These are phyloP conservation scores for Edaphochlamys debaryana DNA, from an alignment of 139 green algal species.

Conservation along the genomic window DNA sequence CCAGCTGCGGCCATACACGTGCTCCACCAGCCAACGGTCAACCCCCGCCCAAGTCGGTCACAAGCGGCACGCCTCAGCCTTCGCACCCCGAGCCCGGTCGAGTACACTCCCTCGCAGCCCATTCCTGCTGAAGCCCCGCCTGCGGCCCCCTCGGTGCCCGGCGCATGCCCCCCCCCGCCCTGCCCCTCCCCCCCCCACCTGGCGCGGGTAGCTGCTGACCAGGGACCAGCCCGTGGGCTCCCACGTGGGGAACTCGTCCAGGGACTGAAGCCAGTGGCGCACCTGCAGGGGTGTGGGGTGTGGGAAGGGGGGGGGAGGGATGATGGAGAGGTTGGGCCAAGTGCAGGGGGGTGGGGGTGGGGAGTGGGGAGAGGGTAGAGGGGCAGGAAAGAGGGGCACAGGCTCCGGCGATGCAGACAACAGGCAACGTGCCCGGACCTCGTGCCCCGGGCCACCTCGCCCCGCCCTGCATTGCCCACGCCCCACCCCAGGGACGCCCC, in stretches of 20 bases:
- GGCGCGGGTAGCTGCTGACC: slow-evolving; percentile 32
- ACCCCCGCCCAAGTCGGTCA: too few relatives aligned
- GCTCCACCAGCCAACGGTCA: too few relatives aligned
- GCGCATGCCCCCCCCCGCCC: not conserved
- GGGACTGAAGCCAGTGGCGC: slow-evolving; percentile 27
- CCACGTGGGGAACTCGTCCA: slow-evolving; percentile 26
- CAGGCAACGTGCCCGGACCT: too few relatives aligned
- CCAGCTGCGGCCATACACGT: too few relatives aligned
- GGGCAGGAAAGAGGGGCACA: too few relatives aligned
- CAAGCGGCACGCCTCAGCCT: not conserved
- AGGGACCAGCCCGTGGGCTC: slow-evolving; percentile 20
- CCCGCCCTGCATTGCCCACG: too few relatives aligned
- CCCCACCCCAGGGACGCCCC: not conserved
- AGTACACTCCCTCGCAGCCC: too few relatives aligned
- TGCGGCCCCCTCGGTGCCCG: not conserved
- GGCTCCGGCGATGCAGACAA: too few relatives aligned
- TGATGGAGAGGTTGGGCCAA: not conserved
- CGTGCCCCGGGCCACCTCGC: not conserved
- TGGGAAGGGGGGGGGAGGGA: not conserved
- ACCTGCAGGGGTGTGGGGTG: not conserved
- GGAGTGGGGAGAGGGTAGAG: not conserved
- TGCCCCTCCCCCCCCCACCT: not conserved
- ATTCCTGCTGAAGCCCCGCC: not conserved
- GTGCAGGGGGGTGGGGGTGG: not conserved
- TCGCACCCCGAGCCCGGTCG: not conserved